phyloP scores from a whole-genome alignment of 768 basidiomycete species.

The Pisolithus microcarpus region DNA sequence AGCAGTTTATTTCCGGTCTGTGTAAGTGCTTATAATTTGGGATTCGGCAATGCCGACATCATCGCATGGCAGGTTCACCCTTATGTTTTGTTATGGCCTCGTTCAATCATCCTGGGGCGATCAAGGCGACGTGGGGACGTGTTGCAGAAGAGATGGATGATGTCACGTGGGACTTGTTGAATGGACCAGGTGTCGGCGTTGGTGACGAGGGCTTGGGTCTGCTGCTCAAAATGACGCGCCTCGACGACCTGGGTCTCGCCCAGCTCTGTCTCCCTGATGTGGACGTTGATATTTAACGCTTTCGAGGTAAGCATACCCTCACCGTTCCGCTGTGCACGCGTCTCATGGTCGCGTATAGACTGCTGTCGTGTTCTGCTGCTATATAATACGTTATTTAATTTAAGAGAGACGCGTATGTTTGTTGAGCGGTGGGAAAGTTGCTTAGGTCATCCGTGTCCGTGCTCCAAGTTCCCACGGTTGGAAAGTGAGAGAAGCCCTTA shows the following conservation, averaged over 20 bases:
- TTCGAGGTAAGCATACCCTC: too few relatives aligned
- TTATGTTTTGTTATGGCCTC: constrained; percentile 72
- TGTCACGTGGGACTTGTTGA: constrained; percentile 54
- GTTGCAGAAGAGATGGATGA: constrained; percentile 65
- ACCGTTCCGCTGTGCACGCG: too few relatives aligned
- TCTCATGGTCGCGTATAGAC: too few relatives aligned
- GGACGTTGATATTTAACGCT: constrained; percentile 17
- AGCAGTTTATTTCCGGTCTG: constrained; percentile 70
- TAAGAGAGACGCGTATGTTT: constrained; percentile 6
- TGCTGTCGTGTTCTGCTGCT: constrained; percentile 6
- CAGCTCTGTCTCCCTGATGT: constrained; percentile 40
- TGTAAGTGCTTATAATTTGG: constrained; percentile 40
- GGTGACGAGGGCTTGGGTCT: constrained; percentile 45
- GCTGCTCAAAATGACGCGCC: constrained; percentile 69
- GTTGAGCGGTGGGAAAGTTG: constrained; percentile 21
- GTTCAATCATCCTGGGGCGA: constrained; percentile 54
- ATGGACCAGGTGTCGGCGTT: constrained; percentile 30
- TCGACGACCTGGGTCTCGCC: constrained; percentile 65
- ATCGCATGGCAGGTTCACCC: constrained; percentile 48
- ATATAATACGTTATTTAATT: not conserved
- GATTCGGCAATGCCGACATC: too few relatives aligned
- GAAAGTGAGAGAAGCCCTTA: constrained; percentile 24
- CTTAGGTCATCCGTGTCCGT: constrained; percentile 31
- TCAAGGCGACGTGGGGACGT: constrained; percentile 63
- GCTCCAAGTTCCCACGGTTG: constrained; percentile 28